Evolutionary conservation across 345 rosid species (phyloP).

Genomic region (Brassica carinata): DNA sequence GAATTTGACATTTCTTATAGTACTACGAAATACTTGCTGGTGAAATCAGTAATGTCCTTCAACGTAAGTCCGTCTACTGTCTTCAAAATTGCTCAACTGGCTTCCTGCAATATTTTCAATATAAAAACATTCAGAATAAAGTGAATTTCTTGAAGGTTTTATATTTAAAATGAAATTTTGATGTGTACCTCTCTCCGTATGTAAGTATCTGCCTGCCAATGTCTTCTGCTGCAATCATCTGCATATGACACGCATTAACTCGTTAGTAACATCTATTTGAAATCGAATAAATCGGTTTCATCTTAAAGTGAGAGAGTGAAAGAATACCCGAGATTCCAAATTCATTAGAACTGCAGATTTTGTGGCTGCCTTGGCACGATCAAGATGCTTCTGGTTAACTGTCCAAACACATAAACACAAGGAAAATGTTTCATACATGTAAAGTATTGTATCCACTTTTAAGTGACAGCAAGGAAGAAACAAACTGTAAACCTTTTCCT

Average conservation of each 20-base stretch:
- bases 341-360: slow-evolving; percentile 77
- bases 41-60: slow-evolving; percentile 55
- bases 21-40: too few species aligned
- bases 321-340: slow-evolving; percentile 68
- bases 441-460: background rate
- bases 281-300: background rate
- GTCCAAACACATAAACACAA: slow-evolving; percentile 17
- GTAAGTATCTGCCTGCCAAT: slow-evolving; percentile 74
- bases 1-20: too few species aligned
- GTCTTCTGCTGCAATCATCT: slow-evolving; percentile 71
- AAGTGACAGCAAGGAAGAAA: background rate
- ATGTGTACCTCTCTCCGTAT: slow-evolving; percentile 66
- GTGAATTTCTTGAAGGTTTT: background rate
- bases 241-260: slow-evolving; percentile 3
- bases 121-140: background rate
- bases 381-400: slow-evolving; percentile 53
- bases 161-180: background rate
- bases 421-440: background rate
- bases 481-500: slow-evolving; percentile 51
- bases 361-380: slow-evolving; percentile 67
- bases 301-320: background rate
- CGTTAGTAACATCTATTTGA: slow-evolving; percentile 3
- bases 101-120: slow-evolving; percentile 51
- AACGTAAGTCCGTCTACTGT: slow-evolving; percentile 59
- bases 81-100: slow-evolving; percentile 68